Percentiles rank a stretch among this genome's conserved stretches.
These are phyloP conservation scores for Chrysoporthe puriensis DNA, from an alignment of 2,329 filamentous ascomycete genomes.

Conservation along the genomic window DNA sequence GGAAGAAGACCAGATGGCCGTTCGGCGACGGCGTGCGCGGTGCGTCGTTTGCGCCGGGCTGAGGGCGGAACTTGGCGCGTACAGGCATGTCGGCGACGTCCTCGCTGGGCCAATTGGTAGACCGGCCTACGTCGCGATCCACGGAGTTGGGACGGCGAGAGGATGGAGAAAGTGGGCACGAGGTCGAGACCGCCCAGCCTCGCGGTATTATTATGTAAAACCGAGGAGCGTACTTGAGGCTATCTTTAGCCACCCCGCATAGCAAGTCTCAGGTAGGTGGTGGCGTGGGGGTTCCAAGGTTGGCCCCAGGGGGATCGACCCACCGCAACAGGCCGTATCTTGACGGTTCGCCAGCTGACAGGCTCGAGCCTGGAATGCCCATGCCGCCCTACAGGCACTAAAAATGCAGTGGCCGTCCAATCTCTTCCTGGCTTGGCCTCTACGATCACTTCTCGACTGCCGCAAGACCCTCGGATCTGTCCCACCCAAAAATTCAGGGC, in stretches of 20 bases:
- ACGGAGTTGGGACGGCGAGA: neutral
- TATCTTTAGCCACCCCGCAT: slow-evolving; percentile 15
- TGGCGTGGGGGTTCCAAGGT: slow-evolving; percentile 6
- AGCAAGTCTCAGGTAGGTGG: neutral
- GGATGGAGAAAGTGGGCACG: neutral
- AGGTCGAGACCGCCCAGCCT: neutral
- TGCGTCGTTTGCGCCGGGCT: slow-evolving; percentile 34
- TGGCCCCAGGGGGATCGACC: neutral
- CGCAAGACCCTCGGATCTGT: neutral
- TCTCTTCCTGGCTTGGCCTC: neutral
- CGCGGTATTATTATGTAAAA: neutral
- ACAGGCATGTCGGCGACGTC: slow-evolving; percentile 38
- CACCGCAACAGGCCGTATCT: neutral
- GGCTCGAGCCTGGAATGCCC: neutral
- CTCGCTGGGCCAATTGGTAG: neutral
- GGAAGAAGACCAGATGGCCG: slow-evolving; percentile 33
- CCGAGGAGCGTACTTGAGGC: neutral
- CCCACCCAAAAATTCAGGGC: neutral
- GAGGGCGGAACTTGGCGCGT: slow-evolving; percentile 45
- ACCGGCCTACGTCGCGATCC: neutral
- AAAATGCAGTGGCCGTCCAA: neutral
- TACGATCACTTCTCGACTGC: neutral
- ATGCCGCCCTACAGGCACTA: neutral
- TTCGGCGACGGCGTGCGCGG: slow-evolving; percentile 43
- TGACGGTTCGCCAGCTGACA: neutral